Evolutionary conservation across 192 early-diverging fungal species (phyloP), one percentile per base, ranked within the genome.

Genomic region (Pilaira anomala): DNA sequence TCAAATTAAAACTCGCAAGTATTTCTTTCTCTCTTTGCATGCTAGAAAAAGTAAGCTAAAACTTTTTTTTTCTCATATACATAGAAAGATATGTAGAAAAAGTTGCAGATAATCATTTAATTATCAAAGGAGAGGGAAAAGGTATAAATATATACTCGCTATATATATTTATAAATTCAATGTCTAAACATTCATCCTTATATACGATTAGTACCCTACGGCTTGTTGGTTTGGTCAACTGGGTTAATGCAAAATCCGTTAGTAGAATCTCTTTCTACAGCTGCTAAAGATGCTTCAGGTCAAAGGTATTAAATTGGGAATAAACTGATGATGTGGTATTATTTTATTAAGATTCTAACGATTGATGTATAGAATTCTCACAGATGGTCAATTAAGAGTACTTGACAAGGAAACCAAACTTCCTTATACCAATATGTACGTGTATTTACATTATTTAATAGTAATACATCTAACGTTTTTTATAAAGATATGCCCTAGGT

Each of bases 331-430:
- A 76, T 8, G 65, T 53, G 44, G 69, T 69, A 68, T 77, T 48
- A 62, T 78, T 46, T 66, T 8, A 67, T n/a, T n/a, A n/a, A n/a
- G n/a, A n/a, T n/a, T n/a, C n/a, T n/a, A n/a, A n/a, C n/a, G n/a
- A 44, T 44, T 42, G 19, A 11, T 51, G n/a, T 52, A n/a, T 60
- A 85, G 90, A 9, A 78, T 90, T 26, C 51, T 93, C 45, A 93
- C 91, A 14, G 91, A 96, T 67, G 78, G 79, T 25, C 81, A 83
- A 36, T 77, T 93, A 64, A 79, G 90, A 26, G 90, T 96, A 1
- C 67, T 91, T 68, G 80, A 83, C 40, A 76, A 87, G 21, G 75
- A 80, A 6, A 76, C 85, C 6, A 76, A 76, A 19, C 69, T 69
- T 12, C 78, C 85, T 11, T 67, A 88, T 13, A 7, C 60, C 5